Percentiles rank a stretch among this genome's conserved stretches.
Conservation (phyloP, 805 yeast species). For the Metschnikowia continentalis region DNA sequence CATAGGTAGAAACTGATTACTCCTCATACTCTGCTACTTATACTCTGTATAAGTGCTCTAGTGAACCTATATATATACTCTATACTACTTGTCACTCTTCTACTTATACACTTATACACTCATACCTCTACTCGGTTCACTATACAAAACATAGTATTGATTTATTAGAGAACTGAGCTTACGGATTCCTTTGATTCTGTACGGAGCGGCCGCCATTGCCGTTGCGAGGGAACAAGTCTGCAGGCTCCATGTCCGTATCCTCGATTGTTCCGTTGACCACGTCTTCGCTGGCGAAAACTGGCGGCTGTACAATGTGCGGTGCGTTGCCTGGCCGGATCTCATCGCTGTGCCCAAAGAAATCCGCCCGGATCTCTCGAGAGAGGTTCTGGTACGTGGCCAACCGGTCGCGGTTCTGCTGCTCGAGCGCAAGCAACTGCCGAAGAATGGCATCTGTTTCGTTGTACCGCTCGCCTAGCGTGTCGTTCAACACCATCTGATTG, state of each 20-base stretch:
- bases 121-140: no score
- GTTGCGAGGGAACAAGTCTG: conserved; percentile 21
- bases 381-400: conserved; percentile 13
- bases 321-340: conserved; percentile 28
- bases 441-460: conserved; percentile 16
- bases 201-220: not conserved
- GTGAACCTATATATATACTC: no score
- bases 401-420: conserved; percentile 14
- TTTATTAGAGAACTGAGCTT: no score
- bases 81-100: no score
- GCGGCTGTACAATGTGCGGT: conserved; percentile 40
- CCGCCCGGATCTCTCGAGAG: conserved; percentile 7
- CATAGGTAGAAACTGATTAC: no score
- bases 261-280: conserved; percentile 22
- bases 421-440: conserved; percentile 14
- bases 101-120: no score
- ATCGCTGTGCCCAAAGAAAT: conserved; percentile 5
- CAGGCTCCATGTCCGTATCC: conserved; percentile 32
- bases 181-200: not conserved
- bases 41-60: no score
- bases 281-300: conserved; percentile 31
- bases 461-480: conserved; percentile 5
- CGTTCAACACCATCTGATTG: conserved; percentile 2
- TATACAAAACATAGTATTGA: no score
- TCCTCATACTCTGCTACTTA: no score